Evolutionary conservation across 192 early-diverging fungal species (phyloP).

Genomic region (Podila verticillata): DNA sequence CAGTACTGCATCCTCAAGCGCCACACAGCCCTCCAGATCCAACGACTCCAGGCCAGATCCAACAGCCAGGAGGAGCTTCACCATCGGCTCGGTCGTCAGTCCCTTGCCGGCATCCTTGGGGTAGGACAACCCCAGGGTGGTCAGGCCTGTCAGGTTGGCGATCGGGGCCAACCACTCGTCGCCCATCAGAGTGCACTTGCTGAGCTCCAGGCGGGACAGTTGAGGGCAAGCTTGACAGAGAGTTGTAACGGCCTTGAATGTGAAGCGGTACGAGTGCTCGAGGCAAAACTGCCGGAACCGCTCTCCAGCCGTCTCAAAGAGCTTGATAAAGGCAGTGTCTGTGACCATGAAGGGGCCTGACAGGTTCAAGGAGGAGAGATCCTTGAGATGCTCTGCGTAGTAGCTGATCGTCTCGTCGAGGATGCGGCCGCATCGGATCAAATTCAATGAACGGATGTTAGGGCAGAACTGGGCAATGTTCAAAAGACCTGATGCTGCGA

Average conservation of each 20-base stretch:
- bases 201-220: conserved; percentile 59
- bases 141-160: conserved; percentile 46
- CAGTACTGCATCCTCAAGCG: conserved; percentile 62
- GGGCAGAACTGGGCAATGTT: conserved; percentile 74
- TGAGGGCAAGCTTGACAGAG: conserved; percentile 53
- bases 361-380: conserved; percentile 66
- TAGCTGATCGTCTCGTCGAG: conserved; percentile 55
- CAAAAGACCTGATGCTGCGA: conserved; percentile 62
- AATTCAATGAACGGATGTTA: conserved; percentile 64
- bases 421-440: conserved; percentile 82
- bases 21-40: conserved; percentile 59
- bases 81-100: conserved; percentile 57
- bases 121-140: conserved; percentile 51
- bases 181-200: conserved; percentile 55
- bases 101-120: conserved; percentile 35
- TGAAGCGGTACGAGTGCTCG: conserved; percentile 66
- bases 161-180: conserved; percentile 59
- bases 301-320: conserved; percentile 65
- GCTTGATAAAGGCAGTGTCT: conserved; percentile 62
- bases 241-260: conserved; percentile 56
- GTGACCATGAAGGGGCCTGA: conserved; percentile 78
- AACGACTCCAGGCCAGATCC: conserved; percentile 61
- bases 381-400: conserved; percentile 48
- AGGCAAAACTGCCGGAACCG: conserved; percentile 68
- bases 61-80: conserved; percentile 53